Evolutionary conservation across 108 stramenopile species (phyloP).

Genomic region (Schizochytrium sp.): DNA sequence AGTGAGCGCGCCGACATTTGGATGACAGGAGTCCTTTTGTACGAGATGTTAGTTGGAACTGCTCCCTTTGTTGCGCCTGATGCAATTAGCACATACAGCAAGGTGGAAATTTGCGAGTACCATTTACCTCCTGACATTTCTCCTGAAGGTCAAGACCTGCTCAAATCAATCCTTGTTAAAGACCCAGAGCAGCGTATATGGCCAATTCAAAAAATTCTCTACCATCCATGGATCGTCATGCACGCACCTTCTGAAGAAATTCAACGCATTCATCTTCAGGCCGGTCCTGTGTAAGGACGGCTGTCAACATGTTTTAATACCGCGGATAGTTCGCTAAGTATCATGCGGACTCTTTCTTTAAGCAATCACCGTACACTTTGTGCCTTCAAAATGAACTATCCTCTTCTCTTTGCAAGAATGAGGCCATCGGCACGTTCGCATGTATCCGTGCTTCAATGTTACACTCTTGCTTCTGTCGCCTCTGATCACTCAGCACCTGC

Average conservation of each 20-base stretch:
- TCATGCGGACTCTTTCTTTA: too few species aligned
- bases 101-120: constrained; percentile 10
- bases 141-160: not conserved
- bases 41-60: constrained; percentile 92
- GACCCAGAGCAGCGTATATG: constrained; percentile 21
- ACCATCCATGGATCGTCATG: constrained; percentile 51
- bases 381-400: too few species aligned
- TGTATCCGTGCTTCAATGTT: too few species aligned
- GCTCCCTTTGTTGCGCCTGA: constrained; percentile 92
- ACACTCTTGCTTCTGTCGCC: too few species aligned
- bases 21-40: constrained; percentile 84
- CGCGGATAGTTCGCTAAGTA: not conserved
- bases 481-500: too few species aligned
- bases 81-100: not conserved
- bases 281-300: not conserved
- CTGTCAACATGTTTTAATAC: not conserved
- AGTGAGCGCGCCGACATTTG: constrained; percentile 76
- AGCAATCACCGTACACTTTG: too few species aligned
- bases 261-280: constrained; percentile 15
- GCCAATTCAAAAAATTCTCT: constrained; percentile 21
- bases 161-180: not conserved
- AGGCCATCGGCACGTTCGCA: too few species aligned
- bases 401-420: too few species aligned
- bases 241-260: constrained; percentile 49
- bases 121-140: constrained; percentile 30